These are phyloP conservation scores for Citrus inodora DNA, from an alignment of 345 rosid genomes.

Conservation along the genomic window DNA sequence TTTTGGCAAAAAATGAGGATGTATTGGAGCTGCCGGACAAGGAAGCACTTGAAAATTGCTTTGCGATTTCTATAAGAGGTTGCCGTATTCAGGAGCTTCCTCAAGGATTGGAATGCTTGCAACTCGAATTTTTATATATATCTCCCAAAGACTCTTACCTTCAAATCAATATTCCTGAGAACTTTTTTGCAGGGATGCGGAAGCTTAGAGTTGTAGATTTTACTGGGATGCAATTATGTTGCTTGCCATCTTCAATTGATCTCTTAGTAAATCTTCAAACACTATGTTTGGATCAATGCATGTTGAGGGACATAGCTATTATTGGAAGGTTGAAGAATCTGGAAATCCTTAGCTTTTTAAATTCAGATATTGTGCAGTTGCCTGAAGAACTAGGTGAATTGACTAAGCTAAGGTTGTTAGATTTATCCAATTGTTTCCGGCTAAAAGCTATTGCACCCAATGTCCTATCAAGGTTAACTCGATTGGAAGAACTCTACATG, in stretches of 20 bases:
- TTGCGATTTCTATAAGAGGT: not conserved
- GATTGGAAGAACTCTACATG: slow-evolving; percentile 20
- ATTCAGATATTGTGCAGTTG: too few relatives aligned
- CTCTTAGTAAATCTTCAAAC: too few relatives aligned
- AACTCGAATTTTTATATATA: not conserved
- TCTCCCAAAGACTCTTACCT: too few relatives aligned
- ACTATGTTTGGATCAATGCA: too few relatives aligned
- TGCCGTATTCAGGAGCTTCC: slow-evolving; percentile 1
- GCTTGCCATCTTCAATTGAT: too few relatives aligned
- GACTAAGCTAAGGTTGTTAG: not conserved
- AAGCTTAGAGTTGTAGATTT: slow-evolving; percentile 7
- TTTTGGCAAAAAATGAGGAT: not conserved
- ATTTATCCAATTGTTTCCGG: not conserved
- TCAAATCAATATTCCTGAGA: too few relatives aligned
- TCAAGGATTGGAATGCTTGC: slow-evolving; percentile 2
- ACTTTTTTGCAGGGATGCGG: not conserved
- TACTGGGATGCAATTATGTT: too few relatives aligned
- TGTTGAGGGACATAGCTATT: too few relatives aligned
- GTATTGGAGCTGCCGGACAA: not conserved
- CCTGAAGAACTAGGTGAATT: too few relatives aligned
- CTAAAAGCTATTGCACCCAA: slow-evolving; percentile 8
- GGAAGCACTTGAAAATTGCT: not conserved
- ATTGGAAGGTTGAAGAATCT: too few relatives aligned
- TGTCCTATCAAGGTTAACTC: not conserved
- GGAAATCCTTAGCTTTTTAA: too few relatives aligned